Conservation (phyloP, 345 rosid species). For the Eutrema heterophyllum region DNA sequence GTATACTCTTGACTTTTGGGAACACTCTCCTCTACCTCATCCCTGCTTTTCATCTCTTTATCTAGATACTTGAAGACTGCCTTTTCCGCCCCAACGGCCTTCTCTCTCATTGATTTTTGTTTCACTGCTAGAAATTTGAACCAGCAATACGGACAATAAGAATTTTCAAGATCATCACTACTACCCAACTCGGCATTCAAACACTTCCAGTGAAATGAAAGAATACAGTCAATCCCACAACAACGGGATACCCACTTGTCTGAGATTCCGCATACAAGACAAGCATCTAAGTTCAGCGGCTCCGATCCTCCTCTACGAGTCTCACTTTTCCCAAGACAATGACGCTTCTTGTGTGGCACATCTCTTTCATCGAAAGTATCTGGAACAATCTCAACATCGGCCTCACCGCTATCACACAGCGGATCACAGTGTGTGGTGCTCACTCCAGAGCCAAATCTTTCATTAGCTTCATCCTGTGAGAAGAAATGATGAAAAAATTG, state of each 20-base stretch:
- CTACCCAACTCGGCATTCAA: conserved; percentile 1
- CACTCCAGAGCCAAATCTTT: background rate
- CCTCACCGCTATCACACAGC: background rate
- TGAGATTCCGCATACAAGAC: conserved; percentile 18
- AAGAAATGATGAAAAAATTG: background rate
- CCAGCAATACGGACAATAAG: conserved; percentile 31
- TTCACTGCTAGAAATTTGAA: background rate
- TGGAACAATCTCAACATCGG: conserved; percentile 15
- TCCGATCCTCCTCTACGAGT: background rate
- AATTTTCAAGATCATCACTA: conserved; percentile 5
- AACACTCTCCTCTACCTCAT: background rate
- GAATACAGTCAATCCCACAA: conserved; percentile 6
- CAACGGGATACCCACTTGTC: conserved; percentile 10
- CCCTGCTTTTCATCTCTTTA: background rate
- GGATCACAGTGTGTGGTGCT: background rate
- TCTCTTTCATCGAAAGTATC: background rate
- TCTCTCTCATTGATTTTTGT: background rate
- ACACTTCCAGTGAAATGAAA: conserved; percentile 22
- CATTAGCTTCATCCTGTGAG: conserved; percentile 23
- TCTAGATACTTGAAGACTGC: conserved; percentile 5
- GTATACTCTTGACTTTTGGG: background rate
- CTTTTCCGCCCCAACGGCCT: conserved; percentile 5
- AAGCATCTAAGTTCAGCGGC: conserved; percentile 5
- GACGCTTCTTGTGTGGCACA: conserved; percentile 24
- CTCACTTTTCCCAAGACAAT: conserved; percentile 4